A percentile compares a stretch with the other conserved stretches of the same genome.
Evolutionary conservation across 2,329 filamentous ascomycete species (phyloP).

Genomic region (Falciphora oryzae): DNA sequence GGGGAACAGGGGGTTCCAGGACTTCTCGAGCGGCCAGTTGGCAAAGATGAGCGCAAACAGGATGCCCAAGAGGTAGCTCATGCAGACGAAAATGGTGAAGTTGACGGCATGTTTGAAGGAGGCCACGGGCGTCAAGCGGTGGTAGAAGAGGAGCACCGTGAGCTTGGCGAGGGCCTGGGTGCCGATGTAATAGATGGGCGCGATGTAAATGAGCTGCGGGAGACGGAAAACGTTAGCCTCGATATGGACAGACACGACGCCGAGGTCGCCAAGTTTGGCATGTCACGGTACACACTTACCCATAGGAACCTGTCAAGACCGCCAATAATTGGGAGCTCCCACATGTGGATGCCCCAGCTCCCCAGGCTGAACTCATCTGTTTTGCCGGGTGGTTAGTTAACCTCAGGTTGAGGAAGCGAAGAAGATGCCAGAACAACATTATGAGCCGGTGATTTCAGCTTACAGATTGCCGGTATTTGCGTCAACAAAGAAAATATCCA

Average conservation of each 20-base stretch:
- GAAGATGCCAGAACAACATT: conserved; percentile 15
- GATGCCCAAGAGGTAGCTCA: conserved; percentile 26
- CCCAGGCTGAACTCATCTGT: background rate
- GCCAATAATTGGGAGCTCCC: conserved; percentile 2
- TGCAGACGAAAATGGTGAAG: conserved; percentile 23
- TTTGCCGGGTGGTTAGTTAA: background rate
- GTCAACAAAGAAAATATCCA: background rate
- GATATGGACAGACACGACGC: no score
- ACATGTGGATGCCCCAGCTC: conserved; percentile 4
- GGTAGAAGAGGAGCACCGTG: conserved; percentile 33
- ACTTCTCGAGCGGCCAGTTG: conserved; percentile 28
- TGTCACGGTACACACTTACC: background rate
- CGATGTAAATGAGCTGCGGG: conserved; percentile 22
- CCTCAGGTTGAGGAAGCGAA: conserved; percentile 17
- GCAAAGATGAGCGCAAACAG: conserved; percentile 30
- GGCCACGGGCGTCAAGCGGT: conserved; percentile 28
- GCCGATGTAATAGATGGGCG: conserved; percentile 23
- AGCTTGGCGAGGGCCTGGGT: conserved; percentile 27
- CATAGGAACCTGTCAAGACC: conserved; percentile 11
- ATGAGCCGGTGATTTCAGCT: background rate
- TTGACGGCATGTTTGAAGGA: conserved; percentile 28
- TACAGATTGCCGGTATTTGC: background rate
- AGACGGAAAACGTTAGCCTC: background rate
- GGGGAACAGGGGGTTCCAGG: conserved; percentile 25
- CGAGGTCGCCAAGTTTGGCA: background rate